phyloP scores from a whole-genome alignment of 805 yeast species.

The Cyberlindnera mycetangii region DNA sequence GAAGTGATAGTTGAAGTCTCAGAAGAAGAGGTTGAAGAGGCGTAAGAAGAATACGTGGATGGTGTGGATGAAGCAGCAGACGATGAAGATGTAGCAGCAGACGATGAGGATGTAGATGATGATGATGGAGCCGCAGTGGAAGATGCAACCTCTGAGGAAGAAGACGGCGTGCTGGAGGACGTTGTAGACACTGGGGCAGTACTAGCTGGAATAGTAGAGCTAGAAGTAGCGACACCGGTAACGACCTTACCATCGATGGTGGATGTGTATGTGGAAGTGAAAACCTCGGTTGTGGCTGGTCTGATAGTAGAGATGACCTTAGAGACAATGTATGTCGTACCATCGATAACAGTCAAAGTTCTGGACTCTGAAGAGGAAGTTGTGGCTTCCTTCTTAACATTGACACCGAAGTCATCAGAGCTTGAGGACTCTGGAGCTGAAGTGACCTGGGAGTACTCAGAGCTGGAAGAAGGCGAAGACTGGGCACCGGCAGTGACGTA shows the following conservation, averaged over 20 bases:
- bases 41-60: not conserved
- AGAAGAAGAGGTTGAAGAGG: constrained; percentile 2
- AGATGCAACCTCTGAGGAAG: constrained; percentile 4
- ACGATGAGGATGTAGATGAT: not conserved
- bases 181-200: constrained; percentile 6
- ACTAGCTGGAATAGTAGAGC: constrained; percentile 12
- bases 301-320: constrained; percentile 25
- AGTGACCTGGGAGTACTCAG: not conserved
- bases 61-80: constrained; percentile 3
- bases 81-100: constrained; percentile 1
- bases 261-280: constrained; percentile 23
- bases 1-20: constrained; percentile 7
- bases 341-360: constrained; percentile 17
- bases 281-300: constrained; percentile 25
- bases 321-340: constrained; percentile 27
- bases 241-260: constrained; percentile 21
- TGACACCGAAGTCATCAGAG: not conserved
- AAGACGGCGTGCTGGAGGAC: constrained; percentile 7
- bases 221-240: constrained; percentile 13
- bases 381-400: constrained; percentile 2
- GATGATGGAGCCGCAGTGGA: constrained; percentile 1
- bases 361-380: constrained; percentile 9
- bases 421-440: constrained; percentile 6
- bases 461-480: constrained; percentile 8
- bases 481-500: constrained; percentile 23